Evolutionary conservation across 805 yeast genomes (phyloP).

Genomic region (Candida insectalens): DNA sequence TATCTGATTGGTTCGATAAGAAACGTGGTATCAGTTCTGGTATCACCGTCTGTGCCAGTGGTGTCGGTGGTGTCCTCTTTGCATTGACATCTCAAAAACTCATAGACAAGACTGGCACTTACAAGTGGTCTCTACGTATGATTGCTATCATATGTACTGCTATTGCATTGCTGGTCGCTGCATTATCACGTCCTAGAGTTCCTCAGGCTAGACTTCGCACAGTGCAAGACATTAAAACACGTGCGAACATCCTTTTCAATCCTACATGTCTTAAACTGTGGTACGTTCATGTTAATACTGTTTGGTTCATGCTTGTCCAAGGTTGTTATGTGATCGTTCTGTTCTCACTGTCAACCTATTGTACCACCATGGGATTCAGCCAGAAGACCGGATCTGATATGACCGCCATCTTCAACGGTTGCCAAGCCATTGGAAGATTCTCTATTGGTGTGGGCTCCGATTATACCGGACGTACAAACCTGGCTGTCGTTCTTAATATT

Average conservation of each 20-base stretch:
- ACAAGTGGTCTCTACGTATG: conserved; percentile 32
- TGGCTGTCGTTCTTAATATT: conserved; percentile 26
- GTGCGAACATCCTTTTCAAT: conserved; percentile 14
- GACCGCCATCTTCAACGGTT: conserved; percentile 36
- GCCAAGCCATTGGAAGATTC: conserved; percentile 42
- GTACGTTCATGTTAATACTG: conserved; percentile 10
- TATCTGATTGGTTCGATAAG: conserved; percentile 53
- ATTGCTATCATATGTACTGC: conserved; percentile 30
- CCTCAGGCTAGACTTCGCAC: conserved; percentile 9
- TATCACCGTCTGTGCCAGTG: conserved; percentile 30
- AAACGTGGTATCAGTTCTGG: conserved; percentile 35
- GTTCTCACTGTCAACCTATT: conserved; percentile 39
- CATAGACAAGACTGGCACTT: conserved; percentile 27
- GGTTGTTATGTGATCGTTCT: conserved; percentile 35
- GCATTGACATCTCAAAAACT: conserved; percentile 27
- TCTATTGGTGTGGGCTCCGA: conserved; percentile 38
- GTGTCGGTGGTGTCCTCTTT: conserved; percentile 34
- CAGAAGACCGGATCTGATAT: conserved; percentile 33
- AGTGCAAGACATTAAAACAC: conserved; percentile 10
- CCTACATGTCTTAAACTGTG: conserved; percentile 9
- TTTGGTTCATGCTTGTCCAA: conserved; percentile 25
- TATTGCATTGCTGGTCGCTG: conserved; percentile 27
- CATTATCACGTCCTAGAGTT: conserved; percentile 36
- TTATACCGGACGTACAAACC: conserved; percentile 36
- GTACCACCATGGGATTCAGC: conserved; percentile 36